Evolutionary conservation across 2,329 filamentous ascomycete species (phyloP), one percentile per base, ranked within the genome.

Genomic region (Alternaria gansuensis): DNA sequence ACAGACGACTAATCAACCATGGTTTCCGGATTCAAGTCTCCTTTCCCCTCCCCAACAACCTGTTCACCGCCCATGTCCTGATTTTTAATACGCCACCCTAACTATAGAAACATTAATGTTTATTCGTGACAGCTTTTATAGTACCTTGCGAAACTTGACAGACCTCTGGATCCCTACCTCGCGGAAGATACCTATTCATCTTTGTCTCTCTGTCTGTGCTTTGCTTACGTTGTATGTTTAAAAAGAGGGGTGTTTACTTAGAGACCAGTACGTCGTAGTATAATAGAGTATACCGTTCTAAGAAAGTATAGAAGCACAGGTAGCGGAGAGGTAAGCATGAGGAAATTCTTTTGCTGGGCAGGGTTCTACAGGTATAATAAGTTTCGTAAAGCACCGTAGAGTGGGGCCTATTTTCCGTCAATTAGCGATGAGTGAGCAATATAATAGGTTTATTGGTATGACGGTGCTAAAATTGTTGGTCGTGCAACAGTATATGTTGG

Each of bases 1-100:
- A 49, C 17, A 50, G 33, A 45, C 53, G n/a, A 53, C 58, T 43
- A 50, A 66, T 61, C 13, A 54, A 61, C 54, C 41, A 60, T 51
- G 37, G 58, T 39, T 46, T 46, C 54, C 57, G 59, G 49, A 52
- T 51, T 57, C 53, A 50, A 29, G 44, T 43, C 29, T 29, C 28
- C 51, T 46, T 62, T 59, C 59, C 68, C 68, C 51, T 46, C 61
- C 60, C 59, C 68, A 67, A 55, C 62, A 69, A 63, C 57, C 57
- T 44, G 43, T 57, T 41, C 48, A 29, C 29, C 41, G 61, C 37
- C 55, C 62, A 57, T 60, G 56, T 26, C 51, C 54, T 34, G 45
- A 54, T 59, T 31, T 39, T 39, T 64, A 60, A 41, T 60, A 58
- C 14, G 37, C 26, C 36, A 33, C 57, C 29, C 52, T 33, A 57